phyloP scores from a whole-genome alignment of 331 rosid genomes.

The Ulmus americana region DNA sequence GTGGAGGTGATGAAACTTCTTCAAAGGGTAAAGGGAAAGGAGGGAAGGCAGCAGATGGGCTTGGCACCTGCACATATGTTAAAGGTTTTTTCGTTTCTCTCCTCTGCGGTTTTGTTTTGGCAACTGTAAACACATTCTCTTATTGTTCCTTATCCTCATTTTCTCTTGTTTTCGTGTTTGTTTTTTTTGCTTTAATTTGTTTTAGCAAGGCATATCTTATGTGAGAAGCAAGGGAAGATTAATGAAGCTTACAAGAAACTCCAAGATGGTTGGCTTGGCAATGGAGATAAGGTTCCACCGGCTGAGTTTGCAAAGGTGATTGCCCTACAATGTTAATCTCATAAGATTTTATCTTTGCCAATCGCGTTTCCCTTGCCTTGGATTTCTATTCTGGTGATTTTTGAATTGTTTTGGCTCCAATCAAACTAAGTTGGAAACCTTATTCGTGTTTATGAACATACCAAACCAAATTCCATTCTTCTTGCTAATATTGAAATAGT shows the following conservation, averaged over 20 bases:
- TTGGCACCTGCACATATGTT: conserved; percentile 89
- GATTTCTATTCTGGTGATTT: too few relatives aligned
- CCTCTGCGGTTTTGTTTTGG: not conserved
- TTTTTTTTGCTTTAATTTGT: not conserved
- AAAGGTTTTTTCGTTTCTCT: conserved; percentile 38
- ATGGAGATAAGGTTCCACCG: conserved; percentile 87
- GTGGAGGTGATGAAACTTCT: conserved; percentile 57
- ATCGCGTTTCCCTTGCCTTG: too few relatives aligned
- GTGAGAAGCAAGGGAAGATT: conserved; percentile 92
- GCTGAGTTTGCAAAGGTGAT: conserved; percentile 83
- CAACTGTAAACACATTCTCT: not conserved
- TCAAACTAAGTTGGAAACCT: too few relatives aligned
- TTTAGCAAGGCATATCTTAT: conserved; percentile 76
- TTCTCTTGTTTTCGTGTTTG: not conserved
- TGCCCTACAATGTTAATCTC: conserved; percentile 2
- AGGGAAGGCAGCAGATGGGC: conserved; percentile 69
- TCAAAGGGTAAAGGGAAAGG: conserved; percentile 79
- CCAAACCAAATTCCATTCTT: too few relatives aligned
- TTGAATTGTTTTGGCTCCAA: too few relatives aligned
- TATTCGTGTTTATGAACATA: too few relatives aligned
- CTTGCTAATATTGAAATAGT: too few relatives aligned
- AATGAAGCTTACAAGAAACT: conserved; percentile 91
- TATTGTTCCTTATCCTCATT: not conserved
- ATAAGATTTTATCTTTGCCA: too few relatives aligned
- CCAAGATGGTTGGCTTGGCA: conserved; percentile 82